Evolutionary conservation across 2,329 filamentous ascomycete species (phyloP).

Genomic region (Calonectria hawksworthii): DNA sequence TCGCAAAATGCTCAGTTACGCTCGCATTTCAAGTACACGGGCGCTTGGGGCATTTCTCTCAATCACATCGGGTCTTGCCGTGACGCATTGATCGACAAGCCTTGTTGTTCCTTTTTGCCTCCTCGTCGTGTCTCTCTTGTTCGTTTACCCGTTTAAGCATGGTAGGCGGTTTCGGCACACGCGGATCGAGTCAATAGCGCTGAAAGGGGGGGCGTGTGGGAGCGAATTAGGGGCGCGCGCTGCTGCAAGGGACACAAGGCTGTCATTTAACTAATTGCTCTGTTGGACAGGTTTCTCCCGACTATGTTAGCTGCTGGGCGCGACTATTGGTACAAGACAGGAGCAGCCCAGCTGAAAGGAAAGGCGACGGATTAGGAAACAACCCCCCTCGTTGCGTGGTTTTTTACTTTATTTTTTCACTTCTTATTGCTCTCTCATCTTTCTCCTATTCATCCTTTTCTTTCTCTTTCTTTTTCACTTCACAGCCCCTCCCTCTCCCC

Average conservation of each 20-base stretch:
- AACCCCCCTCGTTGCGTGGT: neutral
- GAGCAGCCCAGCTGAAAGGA: neutral
- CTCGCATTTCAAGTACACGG: neutral
- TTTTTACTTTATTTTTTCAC: neutral
- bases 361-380: neutral
- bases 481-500: no score
- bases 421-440: neutral
- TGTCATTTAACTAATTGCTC: neutral
- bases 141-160: neutral
- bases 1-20: neutral
- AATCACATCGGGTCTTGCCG: neutral
- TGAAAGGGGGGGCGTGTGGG: neutral
- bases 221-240: neutral
- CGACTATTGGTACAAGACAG: neutral
- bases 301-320: neutral
- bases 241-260: slow-evolving; percentile 3
- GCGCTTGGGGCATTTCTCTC: neutral
- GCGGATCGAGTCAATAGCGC: slow-evolving; percentile 1
- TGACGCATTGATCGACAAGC: neutral
- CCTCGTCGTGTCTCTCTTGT: neutral
- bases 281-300: neutral
- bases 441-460: neutral
- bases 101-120: neutral
- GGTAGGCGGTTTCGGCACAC: slow-evolving; percentile 2
- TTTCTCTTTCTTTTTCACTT: no score